Conservation (phyloP, 208 protist species). For the Acanthamoeba divionensis region DNA sequence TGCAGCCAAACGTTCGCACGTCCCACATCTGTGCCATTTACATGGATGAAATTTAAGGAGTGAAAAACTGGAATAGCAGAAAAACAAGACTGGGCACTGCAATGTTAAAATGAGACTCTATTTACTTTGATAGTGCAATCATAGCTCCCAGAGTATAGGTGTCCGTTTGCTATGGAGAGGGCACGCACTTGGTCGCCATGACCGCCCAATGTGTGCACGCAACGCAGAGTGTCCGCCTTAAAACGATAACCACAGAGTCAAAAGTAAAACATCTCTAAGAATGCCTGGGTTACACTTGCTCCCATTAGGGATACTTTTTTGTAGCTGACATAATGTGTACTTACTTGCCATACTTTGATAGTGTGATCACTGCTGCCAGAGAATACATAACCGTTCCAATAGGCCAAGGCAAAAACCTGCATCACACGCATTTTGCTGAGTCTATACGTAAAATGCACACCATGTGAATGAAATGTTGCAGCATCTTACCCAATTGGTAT, state of each 20-base stretch:
- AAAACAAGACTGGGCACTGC: background rate
- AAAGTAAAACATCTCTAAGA: background rate
- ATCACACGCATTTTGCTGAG: too few species aligned
- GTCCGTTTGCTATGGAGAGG: background rate
- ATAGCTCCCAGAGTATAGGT: background rate
- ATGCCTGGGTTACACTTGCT: background rate
- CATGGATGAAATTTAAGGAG: background rate
- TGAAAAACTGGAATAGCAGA: background rate
- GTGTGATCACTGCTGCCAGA: conserved; percentile 18
- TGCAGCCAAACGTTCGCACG: background rate
- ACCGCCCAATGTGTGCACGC: conserved; percentile 21
- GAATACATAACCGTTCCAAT: background rate
- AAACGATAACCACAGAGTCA: background rate
- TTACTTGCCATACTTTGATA: conserved; percentile 27
- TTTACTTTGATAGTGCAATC: conserved; percentile 12
- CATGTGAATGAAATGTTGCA: too few species aligned
- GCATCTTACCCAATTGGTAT: background rate
- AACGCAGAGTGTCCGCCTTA: background rate
- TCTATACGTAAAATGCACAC: too few species aligned
- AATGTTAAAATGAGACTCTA: too few species aligned
- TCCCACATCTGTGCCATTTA: conserved; percentile 6
- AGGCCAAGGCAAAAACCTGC: conserved; percentile 40
- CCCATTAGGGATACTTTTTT: too few species aligned
- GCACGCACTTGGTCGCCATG: conserved; percentile 23
- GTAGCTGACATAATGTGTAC: background rate